Percentiles rank a stretch among this genome's conserved stretches.
These are phyloP conservation scores for Agaricus subrufescens DNA, from an alignment of 768 basidiomycete species.

Conservation along the genomic window DNA sequence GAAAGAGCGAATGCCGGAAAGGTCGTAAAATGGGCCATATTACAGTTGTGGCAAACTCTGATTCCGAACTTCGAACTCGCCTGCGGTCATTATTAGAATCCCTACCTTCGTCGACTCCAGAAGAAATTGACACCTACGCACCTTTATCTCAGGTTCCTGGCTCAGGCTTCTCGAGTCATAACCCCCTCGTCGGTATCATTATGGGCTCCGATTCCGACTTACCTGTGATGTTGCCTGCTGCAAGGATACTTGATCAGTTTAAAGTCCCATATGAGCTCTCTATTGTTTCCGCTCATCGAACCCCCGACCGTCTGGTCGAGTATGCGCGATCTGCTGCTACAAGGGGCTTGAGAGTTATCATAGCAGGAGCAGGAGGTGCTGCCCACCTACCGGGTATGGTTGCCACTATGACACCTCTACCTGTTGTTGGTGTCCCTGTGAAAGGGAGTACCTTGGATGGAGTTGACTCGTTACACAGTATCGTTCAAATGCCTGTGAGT, in stretches of 20 bases:
- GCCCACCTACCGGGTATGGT: constrained; percentile 99
- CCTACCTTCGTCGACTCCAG: constrained; percentile 43
- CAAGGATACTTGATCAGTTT: constrained; percentile 81
- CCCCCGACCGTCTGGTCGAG: constrained; percentile 78
- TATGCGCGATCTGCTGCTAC: constrained; percentile 72
- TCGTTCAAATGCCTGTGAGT: constrained; percentile 98
- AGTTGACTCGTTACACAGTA: constrained; percentile 94
- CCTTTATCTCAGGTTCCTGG: constrained; percentile 39
- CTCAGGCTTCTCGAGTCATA: constrained; percentile 52
- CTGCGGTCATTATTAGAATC: constrained; percentile 72
- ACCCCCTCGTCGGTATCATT: constrained; percentile 87
- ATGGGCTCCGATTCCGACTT: constrained; percentile 99
- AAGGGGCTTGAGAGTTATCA: constrained; percentile 68
- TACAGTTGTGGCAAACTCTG: constrained; percentile 79
- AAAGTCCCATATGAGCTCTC: constrained; percentile 86
- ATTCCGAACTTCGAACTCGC: constrained; percentile 63
- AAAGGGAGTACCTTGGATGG: constrained; percentile 93
- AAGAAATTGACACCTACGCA: constrained; percentile 51
- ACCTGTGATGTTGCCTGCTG: constrained; percentile 88
- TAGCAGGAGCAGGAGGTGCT: constrained; percentile 98
- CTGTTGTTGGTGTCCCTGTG: constrained; percentile 95
- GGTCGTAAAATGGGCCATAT: constrained; percentile 99
- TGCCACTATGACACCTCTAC: constrained; percentile 86
- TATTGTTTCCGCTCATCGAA: constrained; percentile 95
- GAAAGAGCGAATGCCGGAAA: constrained; percentile 84